These are phyloP conservation scores for Lasiodiplodia sp. DNA, from an alignment of 2,329 filamentous ascomycete species.

Conservation along the genomic window DNA sequence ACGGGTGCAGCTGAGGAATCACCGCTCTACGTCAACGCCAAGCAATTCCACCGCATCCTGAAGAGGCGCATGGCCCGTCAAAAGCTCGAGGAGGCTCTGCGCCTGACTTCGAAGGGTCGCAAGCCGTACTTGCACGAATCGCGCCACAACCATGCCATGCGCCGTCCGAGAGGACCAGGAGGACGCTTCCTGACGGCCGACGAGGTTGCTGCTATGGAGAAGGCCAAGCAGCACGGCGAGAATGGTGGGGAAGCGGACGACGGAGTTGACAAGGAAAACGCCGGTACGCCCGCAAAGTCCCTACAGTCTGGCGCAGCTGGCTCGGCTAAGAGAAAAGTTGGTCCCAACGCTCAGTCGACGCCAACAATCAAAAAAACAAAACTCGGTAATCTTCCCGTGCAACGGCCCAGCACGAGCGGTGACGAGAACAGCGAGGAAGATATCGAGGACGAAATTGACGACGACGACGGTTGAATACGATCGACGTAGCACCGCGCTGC, in stretches of 20 bases:
- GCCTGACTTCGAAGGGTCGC: slow-evolving; percentile 90
- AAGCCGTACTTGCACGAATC: slow-evolving; percentile 98
- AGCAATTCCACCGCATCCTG: slow-evolving; percentile 96
- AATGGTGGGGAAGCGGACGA: slow-evolving; percentile 41
- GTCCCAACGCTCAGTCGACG: slow-evolving; percentile 30
- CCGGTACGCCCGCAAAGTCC: slow-evolving; percentile 33
- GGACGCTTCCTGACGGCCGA: slow-evolving; percentile 96
- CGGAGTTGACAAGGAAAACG: slow-evolving; percentile 49
- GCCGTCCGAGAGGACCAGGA: slow-evolving; percentile 88
- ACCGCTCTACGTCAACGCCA: slow-evolving; percentile 96
- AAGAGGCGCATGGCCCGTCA: slow-evolving; percentile 93
- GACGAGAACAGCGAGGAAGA: slow-evolving; percentile 62
- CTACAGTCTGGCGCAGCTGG: slow-evolving; percentile 23
- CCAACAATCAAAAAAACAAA: slow-evolving; percentile 59
- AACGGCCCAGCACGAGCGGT: slow-evolving; percentile 54
- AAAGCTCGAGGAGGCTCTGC: slow-evolving; percentile 88
- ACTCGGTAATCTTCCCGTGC: slow-evolving; percentile 42
- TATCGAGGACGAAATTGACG: slow-evolving; percentile 33
- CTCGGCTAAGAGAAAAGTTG: slow-evolving; percentile 32
- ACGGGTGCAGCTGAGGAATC: slow-evolving; percentile 81
- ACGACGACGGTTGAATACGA: slow-evolving; percentile 29
- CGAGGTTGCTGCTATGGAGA: slow-evolving; percentile 90
- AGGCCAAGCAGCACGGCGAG: slow-evolving; percentile 47
- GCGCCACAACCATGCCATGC: slow-evolving; percentile 97
- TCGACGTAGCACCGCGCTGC: neutral